These are phyloP conservation scores for Camellia japonica DNA, from an alignment of 148 eudicot genomes.

Conservation along the genomic window DNA sequence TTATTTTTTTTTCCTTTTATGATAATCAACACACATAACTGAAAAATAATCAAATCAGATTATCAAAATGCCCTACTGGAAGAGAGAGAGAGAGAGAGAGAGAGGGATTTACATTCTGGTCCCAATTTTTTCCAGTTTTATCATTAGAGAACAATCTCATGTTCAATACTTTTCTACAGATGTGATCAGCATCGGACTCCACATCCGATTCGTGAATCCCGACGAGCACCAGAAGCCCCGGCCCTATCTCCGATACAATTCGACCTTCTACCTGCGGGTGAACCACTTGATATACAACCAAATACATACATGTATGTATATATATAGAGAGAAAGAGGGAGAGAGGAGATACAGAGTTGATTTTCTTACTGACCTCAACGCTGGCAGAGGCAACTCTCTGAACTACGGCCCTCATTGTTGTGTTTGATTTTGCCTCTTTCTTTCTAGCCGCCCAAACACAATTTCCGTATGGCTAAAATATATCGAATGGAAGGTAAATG, in stretches of 20 bases:
- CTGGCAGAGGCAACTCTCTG: slow-evolving; percentile 89
- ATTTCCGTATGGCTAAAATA: background rate
- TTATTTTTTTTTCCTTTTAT: no score
- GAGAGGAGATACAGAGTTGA: background rate
- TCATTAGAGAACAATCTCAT: slow-evolving; percentile 91
- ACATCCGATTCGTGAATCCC: slow-evolving; percentile 77
- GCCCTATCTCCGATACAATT: slow-evolving; percentile 73
- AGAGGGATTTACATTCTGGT: slow-evolving; percentile 54
- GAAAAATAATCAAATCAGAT: no score
- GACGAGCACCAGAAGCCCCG: slow-evolving; percentile 78
- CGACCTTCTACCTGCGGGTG: slow-evolving; percentile 79
- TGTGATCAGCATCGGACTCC: slow-evolving; percentile 75
- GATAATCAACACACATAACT: no score
- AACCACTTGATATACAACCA: background rate
- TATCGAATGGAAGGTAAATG: background rate
- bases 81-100: background rate
- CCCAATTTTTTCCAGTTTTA: slow-evolving; percentile 73
- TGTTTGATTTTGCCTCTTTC: background rate
- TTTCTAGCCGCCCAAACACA: background rate
- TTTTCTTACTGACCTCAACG: slow-evolving; percentile 51
- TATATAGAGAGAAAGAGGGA: slow-evolving; percentile 10
- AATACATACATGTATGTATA: background rate
- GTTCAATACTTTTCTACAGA: slow-evolving; percentile 89
- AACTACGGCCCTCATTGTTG: slow-evolving; percentile 78
- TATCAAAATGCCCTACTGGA: no score